Evolutionary conservation across 129 eudicot genomes (phyloP).

Genomic region (Flaveria bidentis): DNA sequence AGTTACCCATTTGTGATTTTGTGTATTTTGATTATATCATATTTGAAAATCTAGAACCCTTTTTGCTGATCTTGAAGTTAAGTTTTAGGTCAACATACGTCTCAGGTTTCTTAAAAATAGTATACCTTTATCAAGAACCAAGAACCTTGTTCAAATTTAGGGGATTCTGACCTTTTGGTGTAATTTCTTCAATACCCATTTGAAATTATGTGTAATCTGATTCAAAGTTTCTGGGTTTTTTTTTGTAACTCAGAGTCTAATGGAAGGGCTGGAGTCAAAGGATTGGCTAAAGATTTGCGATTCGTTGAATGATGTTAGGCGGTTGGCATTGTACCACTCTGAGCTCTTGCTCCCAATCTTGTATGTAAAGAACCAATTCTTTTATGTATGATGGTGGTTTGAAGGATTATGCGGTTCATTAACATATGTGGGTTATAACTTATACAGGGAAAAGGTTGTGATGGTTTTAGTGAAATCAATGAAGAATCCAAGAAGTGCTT

Average conservation of each 20-base stretch:
- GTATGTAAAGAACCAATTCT: slow-evolving; percentile 46
- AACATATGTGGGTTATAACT: neutral
- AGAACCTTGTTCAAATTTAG: neutral
- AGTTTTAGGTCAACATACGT: neutral
- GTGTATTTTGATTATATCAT: neutral
- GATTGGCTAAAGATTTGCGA: slow-evolving; percentile 92
- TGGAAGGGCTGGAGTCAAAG: slow-evolving; percentile 89
- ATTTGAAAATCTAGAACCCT: neutral
- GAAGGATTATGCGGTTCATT: slow-evolving; percentile 6
- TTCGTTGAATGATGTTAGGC: slow-evolving; percentile 74
- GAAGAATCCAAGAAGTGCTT: slow-evolving; percentile 98
- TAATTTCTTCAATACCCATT: neutral
- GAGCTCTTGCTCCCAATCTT: slow-evolving; percentile 60
- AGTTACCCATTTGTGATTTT: slow-evolving; percentile 24
- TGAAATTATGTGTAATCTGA: slow-evolving; percentile 7
- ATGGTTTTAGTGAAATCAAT: slow-evolving; percentile 74
- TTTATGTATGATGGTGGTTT: neutral
- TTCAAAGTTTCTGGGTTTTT: neutral
- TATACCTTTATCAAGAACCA: neutral
- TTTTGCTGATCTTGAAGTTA: neutral
- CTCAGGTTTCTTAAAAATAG: neutral
- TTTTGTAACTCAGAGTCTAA: slow-evolving; percentile 51
- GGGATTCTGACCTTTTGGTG: neutral
- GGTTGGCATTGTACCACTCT: slow-evolving; percentile 75
- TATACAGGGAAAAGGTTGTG: slow-evolving; percentile 78